A percentile compares a stretch with the other conserved stretches of the same genome.
These are phyloP conservation scores for Fonsecaea erecta DNA, from an alignment of 2,329 filamentous ascomycete species.

Conservation along the genomic window DNA sequence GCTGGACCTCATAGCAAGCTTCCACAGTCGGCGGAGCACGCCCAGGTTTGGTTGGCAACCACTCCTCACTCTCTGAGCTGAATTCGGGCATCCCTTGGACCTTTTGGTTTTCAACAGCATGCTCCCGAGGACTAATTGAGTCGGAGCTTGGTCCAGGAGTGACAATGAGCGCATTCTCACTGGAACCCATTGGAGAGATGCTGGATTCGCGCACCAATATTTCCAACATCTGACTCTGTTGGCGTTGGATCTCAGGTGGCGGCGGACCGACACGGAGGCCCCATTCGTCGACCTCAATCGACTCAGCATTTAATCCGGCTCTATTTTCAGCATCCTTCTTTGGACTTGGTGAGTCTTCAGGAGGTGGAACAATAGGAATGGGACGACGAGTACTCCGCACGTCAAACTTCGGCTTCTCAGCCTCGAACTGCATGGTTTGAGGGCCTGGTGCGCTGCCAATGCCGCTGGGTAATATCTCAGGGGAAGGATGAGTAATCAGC, in stretches of 20 bases:
- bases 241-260: slow-evolving; percentile 28
- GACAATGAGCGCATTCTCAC: slow-evolving; percentile 14
- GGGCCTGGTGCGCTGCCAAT: background rate
- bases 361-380: slow-evolving; percentile 38
- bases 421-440: background rate
- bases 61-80: slow-evolving; percentile 20
- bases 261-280: slow-evolving; percentile 28
- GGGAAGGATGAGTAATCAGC: slow-evolving; percentile 1
- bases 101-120: background rate
- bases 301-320: slow-evolving; percentile 3
- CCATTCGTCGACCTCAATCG: slow-evolving; percentile 33
- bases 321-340: slow-evolving; percentile 1
- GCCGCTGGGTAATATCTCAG: slow-evolving; percentile 1
- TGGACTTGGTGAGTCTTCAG: slow-evolving; percentile 11
- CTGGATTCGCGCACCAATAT: slow-evolving; percentile 22
- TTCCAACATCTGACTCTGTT: slow-evolving; percentile 31
- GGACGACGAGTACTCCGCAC: slow-evolving; percentile 19
- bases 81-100: background rate
- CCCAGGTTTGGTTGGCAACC: slow-evolving; percentile 27
- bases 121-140: background rate
- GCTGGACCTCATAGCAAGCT: slow-evolving; percentile 32
- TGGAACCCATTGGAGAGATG: slow-evolving; percentile 24
- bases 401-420: slow-evolving; percentile 2
- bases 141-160: slow-evolving; percentile 10
- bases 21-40: slow-evolving; percentile 28